These are phyloP conservation scores for Raphanus sativus DNA, from an alignment of 345 rosid genomes.

Conservation along the genomic window DNA sequence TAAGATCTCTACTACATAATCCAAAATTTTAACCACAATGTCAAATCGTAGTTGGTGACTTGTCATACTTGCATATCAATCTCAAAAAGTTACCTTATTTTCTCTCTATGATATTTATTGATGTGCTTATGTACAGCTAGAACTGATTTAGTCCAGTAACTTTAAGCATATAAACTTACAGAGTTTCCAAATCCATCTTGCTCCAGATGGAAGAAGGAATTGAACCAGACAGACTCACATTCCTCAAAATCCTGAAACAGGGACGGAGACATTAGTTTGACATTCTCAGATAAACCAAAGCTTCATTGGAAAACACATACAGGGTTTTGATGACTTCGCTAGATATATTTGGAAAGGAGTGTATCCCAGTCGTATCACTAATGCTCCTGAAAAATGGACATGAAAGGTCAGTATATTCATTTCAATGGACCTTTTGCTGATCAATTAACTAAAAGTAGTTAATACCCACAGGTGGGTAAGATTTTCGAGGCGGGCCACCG, in stretches of 20 bases:
- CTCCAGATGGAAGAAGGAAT: background rate
- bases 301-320: background rate
- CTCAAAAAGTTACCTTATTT: background rate
- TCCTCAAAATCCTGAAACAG: background rate
- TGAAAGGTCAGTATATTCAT: background rate
- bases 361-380: constrained; percentile 42
- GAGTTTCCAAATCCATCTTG: background rate
- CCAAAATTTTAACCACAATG: no score
- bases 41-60: background rate
- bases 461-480: background rate
- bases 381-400: constrained; percentile 45
- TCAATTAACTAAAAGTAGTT: background rate
- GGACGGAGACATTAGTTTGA: background rate
- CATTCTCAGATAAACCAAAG: background rate
- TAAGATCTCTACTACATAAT: no score
- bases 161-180: background rate
- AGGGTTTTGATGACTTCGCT: background rate
- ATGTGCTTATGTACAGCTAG: background rate
- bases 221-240: background rate
- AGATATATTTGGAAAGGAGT: constrained; percentile 40
- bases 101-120: background rate
- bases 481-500: background rate
- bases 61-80: constrained; percentile 5
- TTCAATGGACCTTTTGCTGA: background rate
- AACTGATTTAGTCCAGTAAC: no score